Conservation (phyloP, 345 rosid genomes). For the Rhodomyrtus tomentosa region DNA sequence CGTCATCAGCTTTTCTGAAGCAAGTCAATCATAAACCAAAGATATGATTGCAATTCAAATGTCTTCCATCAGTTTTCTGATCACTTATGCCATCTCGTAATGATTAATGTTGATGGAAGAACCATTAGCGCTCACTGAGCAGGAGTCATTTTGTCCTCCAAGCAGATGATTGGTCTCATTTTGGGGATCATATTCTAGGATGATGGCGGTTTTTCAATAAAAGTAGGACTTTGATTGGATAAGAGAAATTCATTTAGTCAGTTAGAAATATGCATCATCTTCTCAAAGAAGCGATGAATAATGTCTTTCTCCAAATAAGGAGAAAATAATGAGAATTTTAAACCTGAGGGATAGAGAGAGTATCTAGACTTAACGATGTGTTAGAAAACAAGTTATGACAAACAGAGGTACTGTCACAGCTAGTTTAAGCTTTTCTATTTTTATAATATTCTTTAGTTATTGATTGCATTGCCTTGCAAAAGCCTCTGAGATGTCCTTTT, state of each 20-base stretch:
- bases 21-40: background rate
- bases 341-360: background rate
- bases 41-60: background rate
- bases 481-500: background rate
- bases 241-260: background rate
- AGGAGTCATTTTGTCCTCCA: background rate
- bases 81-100: background rate
- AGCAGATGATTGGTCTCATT: background rate
- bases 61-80: background rate
- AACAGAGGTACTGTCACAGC: background rate
- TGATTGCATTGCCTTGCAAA: background rate
- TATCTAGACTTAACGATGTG: background rate
- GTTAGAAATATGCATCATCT: background rate
- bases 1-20: background rate
- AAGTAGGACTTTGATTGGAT: background rate
- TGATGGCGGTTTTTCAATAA: background rate
- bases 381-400: background rate
- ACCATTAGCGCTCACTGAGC: background rate
- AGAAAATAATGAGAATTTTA: background rate
- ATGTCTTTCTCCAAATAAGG: background rate
- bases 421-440: background rate
- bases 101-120: background rate
- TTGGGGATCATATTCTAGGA: background rate
- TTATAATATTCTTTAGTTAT: background rate
- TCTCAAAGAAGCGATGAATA: background rate